Evolutionary conservation across 192 early-diverging fungal species (phyloP), one percentile per base, ranked within the genome.

Genomic region (Umbelopsis vinacea): DNA sequence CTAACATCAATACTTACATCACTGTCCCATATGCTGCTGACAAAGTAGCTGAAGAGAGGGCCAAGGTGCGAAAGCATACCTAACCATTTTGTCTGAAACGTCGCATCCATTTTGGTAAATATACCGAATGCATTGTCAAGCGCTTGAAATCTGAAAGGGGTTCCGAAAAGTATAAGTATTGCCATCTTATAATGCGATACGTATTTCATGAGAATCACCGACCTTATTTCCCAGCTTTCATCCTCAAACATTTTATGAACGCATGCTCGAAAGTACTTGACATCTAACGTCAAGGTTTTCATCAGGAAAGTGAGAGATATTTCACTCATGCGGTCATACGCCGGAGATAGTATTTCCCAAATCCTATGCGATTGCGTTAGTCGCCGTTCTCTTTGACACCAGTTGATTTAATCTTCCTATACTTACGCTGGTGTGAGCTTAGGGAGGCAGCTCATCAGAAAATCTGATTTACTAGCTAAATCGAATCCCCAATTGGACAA

Each of bases 51-150:
- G 46, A 86, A 89, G 8, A 84, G 57, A 0, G 84, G 84, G 3
- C 87, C 87, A 12, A 89, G 67, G 19, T 80, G 72, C 8, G 81
- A 71, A 21, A 87, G 75, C 22, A 72, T 50, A 35, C 68, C 71
- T 4, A 52, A 55, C 78, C 74, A 84, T 57, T 72, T 74, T 46
- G 55, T 70, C 38, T 82, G 74, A 73, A 78, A 76, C 26, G 73
- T 63, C 40, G 75, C 82, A 68, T 89, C 87, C 45, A 89, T 71
- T 29, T 89, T 89, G 3, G 87, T 82, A 57, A 89, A 89, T 1
- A 89, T 57, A 0, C 85, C 84, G 67, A 82, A 87, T 2, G 87
- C 76, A 11, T 86, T 72, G 72, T 89, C 87, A 17, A 89, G 66
- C 1, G 80, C 84, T 22, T 76, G 71, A 57, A 83, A 89, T 45